Conservation (phyloP, 345 rosid genomes). For the Fremontodendron californicum region DNA sequence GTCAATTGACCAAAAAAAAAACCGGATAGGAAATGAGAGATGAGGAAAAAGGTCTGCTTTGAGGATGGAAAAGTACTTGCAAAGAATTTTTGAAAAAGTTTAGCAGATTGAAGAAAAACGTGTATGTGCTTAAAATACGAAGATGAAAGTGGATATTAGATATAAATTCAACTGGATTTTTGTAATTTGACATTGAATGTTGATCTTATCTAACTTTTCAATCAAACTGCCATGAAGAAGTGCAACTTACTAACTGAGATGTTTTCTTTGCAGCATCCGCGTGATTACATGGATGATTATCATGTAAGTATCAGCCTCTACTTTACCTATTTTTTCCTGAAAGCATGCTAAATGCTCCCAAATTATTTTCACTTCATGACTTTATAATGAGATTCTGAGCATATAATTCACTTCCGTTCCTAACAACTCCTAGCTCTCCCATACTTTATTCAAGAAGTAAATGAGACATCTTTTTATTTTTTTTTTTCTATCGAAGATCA, state of each 20-base stretch:
- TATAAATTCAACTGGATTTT: neutral
- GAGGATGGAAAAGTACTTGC: neutral
- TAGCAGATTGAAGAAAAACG: neutral
- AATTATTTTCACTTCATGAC: neutral
- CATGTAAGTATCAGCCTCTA: slow-evolving; percentile 49
- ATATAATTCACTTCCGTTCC: too few species aligned
- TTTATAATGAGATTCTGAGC: too few species aligned
- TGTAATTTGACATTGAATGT: neutral
- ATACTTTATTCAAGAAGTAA: neutral
- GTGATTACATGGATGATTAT: slow-evolving; percentile 71
- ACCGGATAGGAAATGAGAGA: neutral
- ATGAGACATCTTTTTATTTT: too few species aligned
- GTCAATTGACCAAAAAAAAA: too few species aligned
- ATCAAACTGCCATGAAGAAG: neutral
- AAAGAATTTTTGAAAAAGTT: too few species aligned
- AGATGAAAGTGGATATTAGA: neutral
- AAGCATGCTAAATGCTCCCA: neutral
- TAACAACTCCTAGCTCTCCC: too few species aligned
- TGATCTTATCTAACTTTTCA: neutral
- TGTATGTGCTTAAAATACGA: too few species aligned
- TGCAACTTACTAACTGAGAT: neutral
- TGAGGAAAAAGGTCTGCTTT: neutral
- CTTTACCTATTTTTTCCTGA: neutral
- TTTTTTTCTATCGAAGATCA: too few species aligned
- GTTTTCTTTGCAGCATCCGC: slow-evolving; percentile 59